A percentile compares a stretch with the other conserved stretches of the same genome.
phyloP scores from a whole-genome alignment of 2,329 filamentous ascomycete species.

The Talaromyces sp. region DNA sequence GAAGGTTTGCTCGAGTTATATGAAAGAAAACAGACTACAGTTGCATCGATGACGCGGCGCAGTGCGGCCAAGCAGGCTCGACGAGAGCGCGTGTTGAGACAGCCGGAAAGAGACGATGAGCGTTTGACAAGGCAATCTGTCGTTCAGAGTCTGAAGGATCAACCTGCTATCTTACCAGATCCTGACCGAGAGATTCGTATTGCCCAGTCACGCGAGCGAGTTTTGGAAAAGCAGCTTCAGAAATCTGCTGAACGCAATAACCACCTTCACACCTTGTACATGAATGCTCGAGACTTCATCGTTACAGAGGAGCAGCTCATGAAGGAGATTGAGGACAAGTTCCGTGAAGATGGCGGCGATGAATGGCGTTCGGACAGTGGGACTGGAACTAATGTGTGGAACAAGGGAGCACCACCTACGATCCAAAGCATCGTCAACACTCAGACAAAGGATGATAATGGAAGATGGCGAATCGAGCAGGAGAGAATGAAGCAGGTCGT shows the following conservation, averaged over 20 bases:
- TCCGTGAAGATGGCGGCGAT: constrained; percentile 58
- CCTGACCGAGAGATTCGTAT: constrained; percentile 57
- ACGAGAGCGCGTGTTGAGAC: constrained; percentile 52
- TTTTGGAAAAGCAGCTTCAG: constrained; percentile 45
- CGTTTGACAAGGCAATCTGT: constrained; percentile 69
- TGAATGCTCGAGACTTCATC: constrained; percentile 84
- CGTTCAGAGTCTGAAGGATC: constrained; percentile 49
- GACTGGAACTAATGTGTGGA: constrained; percentile 52
- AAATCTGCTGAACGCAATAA: constrained; percentile 63
- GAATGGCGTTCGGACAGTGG: constrained; percentile 43
- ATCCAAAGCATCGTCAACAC: constrained; percentile 32
- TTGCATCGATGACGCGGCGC: constrained; percentile 35
- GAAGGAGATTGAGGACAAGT: constrained; percentile 69
- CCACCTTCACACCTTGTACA: constrained; percentile 81
- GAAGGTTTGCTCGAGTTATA: constrained; percentile 69
- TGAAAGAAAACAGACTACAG: constrained; percentile 55
- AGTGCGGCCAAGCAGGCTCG: constrained; percentile 51
- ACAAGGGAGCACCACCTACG: constrained; percentile 45
- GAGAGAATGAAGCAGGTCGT: constrained; percentile 62
- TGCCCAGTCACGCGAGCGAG: constrained; percentile 41
- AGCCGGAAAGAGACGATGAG: constrained; percentile 72
- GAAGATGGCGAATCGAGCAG: constrained; percentile 47
- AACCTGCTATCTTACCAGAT: constrained; percentile 57
- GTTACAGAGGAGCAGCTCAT: constrained; percentile 74
- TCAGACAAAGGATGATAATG: constrained; percentile 31